phyloP scores from a whole-genome alignment of 768 basidiomycete genomes.

The Coprinopsis marcescibilis region DNA sequence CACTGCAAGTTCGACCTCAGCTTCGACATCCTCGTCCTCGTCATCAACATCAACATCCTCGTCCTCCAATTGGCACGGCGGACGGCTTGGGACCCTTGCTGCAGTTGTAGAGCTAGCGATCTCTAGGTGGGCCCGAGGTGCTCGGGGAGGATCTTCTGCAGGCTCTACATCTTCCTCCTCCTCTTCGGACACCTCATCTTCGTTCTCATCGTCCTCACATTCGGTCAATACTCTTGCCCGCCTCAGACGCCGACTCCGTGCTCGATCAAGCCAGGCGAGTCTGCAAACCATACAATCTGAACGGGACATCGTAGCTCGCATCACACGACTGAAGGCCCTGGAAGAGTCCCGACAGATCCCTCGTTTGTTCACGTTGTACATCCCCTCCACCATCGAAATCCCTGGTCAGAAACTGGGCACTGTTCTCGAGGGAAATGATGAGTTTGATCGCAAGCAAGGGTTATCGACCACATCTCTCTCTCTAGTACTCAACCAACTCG shows the following conservation, averaged over 20 bases:
- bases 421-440: slow-evolving; percentile 5
- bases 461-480: slow-evolving; percentile 42
- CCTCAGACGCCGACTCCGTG: slow-evolving; percentile 35
- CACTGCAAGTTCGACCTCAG: slow-evolving; percentile 31
- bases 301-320: slow-evolving; percentile 52
- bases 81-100: slow-evolving; percentile 47
- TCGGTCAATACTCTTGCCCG: slow-evolving; percentile 36
- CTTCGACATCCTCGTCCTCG: no score
- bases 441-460: slow-evolving; percentile 17
- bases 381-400: slow-evolving; percentile 34
- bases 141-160: slow-evolving; percentile 28
- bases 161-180: slow-evolving; percentile 39
- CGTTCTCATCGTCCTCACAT: slow-evolving; percentile 40
- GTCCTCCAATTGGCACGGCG: slow-evolving; percentile 30
- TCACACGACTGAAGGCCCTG: slow-evolving; percentile 54
- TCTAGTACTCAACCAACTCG: slow-evolving; percentile 44
- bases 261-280: slow-evolving; percentile 39
- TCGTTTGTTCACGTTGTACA: slow-evolving; percentile 61
- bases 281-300: slow-evolving; percentile 51
- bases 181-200: slow-evolving; percentile 27
- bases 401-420: slow-evolving; percentile 2
- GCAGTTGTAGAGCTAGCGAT: slow-evolving; percentile 68
- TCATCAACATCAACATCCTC: slow-evolving; percentile 39
- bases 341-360: slow-evolving; percentile 54
- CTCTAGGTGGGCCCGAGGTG: slow-evolving; percentile 55